Percentiles rank a stretch among this genome's conserved stretches.
Evolutionary conservation across 2,329 filamentous ascomycete genomes (phyloP).

Genomic region (Colletotrichum viniferum): DNA sequence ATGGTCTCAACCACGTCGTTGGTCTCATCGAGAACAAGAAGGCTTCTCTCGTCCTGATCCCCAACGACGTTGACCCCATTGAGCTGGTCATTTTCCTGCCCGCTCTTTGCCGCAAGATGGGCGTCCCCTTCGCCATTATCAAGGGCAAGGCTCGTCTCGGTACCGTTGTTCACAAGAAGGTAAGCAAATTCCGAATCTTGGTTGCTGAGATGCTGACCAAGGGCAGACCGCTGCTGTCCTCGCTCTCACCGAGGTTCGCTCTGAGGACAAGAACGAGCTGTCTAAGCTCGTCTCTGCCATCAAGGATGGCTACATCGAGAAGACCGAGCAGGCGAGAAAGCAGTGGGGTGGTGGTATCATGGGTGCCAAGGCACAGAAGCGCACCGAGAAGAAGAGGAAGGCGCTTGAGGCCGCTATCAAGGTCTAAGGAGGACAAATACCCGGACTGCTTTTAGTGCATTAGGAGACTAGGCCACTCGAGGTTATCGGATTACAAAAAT

Average conservation of each 20-base stretch:
- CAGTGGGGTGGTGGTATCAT: slow-evolving; percentile 99
- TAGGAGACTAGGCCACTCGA: slow-evolving; percentile 20
- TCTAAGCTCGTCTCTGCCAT: slow-evolving; percentile 94
- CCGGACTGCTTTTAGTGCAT: slow-evolving; percentile 27
- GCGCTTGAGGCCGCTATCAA: slow-evolving; percentile 93
- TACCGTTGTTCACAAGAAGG: slow-evolving; percentile 99
- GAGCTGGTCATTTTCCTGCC: slow-evolving; percentile 99
- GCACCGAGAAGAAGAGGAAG: slow-evolving; percentile 87
- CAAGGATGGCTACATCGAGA: slow-evolving; percentile 98
- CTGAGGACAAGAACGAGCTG: slow-evolving; percentile 98
- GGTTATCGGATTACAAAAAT: slow-evolving; percentile 20
- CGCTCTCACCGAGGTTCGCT: slow-evolving; percentile 93
- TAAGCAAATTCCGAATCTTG: slow-evolving; percentile 32
- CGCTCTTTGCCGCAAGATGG: slow-evolving; percentile 99
- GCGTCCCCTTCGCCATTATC: slow-evolving; percentile 97
- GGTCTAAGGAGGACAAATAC: slow-evolving; percentile 71
- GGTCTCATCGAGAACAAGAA: slow-evolving; percentile 99
- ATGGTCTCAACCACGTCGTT: slow-evolving; percentile 99
- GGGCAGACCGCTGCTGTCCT: slow-evolving; percentile 90
- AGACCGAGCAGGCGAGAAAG: slow-evolving; percentile 88
- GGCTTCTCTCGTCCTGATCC: slow-evolving; percentile 95
- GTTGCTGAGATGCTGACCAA: slow-evolving; percentile 19
- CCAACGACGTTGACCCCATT: slow-evolving; percentile 99
- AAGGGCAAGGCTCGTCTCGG: slow-evolving; percentile 99
- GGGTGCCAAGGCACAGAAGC: slow-evolving; percentile 88